Percentiles rank a stretch among this genome's conserved stretches.
Evolutionary conservation across 2,329 filamentous ascomycete species (phyloP).

Genomic region (Cadophora gregata): DNA sequence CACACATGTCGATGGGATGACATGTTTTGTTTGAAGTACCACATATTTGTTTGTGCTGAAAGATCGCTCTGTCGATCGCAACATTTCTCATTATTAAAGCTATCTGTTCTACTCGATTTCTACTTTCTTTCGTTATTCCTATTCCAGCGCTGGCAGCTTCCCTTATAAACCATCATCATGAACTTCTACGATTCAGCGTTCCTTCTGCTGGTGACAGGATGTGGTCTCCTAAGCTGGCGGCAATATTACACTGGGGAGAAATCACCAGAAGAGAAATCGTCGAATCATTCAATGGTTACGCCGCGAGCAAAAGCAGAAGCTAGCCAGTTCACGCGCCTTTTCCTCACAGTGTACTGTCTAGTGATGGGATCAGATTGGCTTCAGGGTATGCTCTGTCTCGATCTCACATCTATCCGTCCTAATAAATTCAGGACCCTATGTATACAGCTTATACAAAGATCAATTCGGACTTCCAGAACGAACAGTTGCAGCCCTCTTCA

Average conservation of each 20-base stretch:
- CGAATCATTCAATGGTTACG: conserved; percentile 28
- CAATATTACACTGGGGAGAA: conserved; percentile 36
- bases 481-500: conserved; percentile 42
- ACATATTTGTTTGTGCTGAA: conserved; percentile 7
- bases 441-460: conserved; percentile 45
- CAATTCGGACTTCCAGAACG: conserved; percentile 42
- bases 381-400: conserved; percentile 49
- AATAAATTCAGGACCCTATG: conserved; percentile 39
- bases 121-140: conserved; percentile 9
- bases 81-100: neutral
- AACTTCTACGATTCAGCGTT: conserved; percentile 40
- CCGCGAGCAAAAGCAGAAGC: conserved; percentile 40
- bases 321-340: conserved; percentile 40
- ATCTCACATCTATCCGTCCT: neutral
- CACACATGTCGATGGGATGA: conserved; percentile 13
- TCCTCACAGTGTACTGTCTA: conserved; percentile 53
- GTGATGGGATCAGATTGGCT: conserved; percentile 60
- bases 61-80: neutral
- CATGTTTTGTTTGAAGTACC: conserved; percentile 15
- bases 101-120: neutral
- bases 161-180: conserved; percentile 26
- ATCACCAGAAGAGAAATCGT: conserved; percentile 28
- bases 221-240: conserved; percentile 40
- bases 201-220: conserved; percentile 36
- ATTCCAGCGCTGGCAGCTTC: conserved; percentile 18